Percentiles rank a stretch among this genome's conserved stretches.
These are phyloP conservation scores for Trichoderma semiorbis DNA, from an alignment of 2,329 filamentous ascomycete genomes.

Conservation along the genomic window DNA sequence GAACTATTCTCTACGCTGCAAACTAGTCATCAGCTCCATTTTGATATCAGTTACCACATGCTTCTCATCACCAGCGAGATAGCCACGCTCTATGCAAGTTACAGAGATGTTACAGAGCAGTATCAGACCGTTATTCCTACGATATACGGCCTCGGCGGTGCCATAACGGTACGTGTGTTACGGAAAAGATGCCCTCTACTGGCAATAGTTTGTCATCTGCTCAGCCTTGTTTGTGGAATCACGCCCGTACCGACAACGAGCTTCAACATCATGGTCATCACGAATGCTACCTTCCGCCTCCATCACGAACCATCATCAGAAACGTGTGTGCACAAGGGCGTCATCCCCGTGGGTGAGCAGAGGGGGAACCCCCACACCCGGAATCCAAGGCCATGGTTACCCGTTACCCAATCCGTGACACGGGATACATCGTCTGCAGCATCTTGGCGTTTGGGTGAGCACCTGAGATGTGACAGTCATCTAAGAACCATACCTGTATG, in stretches of 20 bases:
- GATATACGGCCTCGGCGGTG: neutral
- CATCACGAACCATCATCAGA: neutral
- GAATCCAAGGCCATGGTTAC: conserved; percentile 15
- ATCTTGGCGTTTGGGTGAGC: neutral
- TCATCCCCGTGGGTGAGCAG: neutral
- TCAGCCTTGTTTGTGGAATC: neutral
- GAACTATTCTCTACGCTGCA: neutral
- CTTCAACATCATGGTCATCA: neutral
- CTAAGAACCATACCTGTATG: neutral
- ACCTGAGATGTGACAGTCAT: conserved; percentile 6
- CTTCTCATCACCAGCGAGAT: neutral
- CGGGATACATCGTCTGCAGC: conserved; percentile 9
- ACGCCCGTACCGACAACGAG: neutral
- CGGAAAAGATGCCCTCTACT: neutral
- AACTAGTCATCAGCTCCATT: neutral
- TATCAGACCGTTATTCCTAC: neutral
- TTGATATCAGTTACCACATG: neutral
- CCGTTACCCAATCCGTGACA: conserved; percentile 15
- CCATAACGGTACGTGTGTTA: neutral
- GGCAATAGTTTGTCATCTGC: neutral
- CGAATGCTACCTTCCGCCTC: neutral
- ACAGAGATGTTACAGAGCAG: neutral
- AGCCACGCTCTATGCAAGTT: neutral
- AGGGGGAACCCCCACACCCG: conserved; percentile 10
- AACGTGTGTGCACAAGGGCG: neutral